Percentiles rank a stretch among this genome's conserved stretches.
Conservation (phyloP, 2,329 filamentous ascomycete genomes). For the Claviceps arundinis region DNA sequence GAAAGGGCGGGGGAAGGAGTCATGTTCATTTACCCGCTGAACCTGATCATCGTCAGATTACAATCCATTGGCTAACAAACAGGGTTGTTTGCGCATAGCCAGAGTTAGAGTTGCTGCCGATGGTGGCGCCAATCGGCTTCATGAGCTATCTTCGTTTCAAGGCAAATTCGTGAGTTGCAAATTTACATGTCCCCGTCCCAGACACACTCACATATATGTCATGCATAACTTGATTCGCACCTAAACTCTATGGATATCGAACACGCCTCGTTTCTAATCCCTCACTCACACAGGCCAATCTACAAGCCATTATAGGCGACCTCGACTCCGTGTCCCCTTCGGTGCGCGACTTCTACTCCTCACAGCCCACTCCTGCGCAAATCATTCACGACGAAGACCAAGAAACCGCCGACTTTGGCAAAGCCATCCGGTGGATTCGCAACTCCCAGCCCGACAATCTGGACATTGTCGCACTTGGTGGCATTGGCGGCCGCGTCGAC, state of each 20-base stretch:
- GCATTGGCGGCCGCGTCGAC: slow-evolving; percentile 80
- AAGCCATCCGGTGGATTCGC: slow-evolving; percentile 54
- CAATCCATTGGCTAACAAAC: neutral
- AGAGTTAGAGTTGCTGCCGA: slow-evolving; percentile 68
- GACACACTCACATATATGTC: neutral
- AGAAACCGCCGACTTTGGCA: slow-evolving; percentile 82
- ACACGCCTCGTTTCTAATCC: too few relatives aligned
- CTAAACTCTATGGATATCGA: too few relatives aligned
- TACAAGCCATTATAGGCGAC: slow-evolving; percentile 73
- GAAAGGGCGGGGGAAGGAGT: too few relatives aligned
- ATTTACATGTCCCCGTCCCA: too few relatives aligned
- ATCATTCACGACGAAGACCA: slow-evolving; percentile 67
- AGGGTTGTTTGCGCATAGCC: slow-evolving; percentile 29
- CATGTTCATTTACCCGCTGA: too few relatives aligned
- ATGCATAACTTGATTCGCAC: neutral
- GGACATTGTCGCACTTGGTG: slow-evolving; percentile 71
- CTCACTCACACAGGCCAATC: slow-evolving; percentile 32
- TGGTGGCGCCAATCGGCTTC: slow-evolving; percentile 74
- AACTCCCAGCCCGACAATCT: slow-evolving; percentile 19
- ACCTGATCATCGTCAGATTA: too few relatives aligned
- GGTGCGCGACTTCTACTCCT: slow-evolving; percentile 53
- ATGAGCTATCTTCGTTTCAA: slow-evolving; percentile 28
- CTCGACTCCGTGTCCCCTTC: slow-evolving; percentile 65
- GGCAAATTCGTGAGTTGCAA: slow-evolving; percentile 27
- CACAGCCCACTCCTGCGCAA: slow-evolving; percentile 33